phyloP scores from a whole-genome alignment of 2,329 filamentous ascomycete species.

The Fusarium denticulatum region DNA sequence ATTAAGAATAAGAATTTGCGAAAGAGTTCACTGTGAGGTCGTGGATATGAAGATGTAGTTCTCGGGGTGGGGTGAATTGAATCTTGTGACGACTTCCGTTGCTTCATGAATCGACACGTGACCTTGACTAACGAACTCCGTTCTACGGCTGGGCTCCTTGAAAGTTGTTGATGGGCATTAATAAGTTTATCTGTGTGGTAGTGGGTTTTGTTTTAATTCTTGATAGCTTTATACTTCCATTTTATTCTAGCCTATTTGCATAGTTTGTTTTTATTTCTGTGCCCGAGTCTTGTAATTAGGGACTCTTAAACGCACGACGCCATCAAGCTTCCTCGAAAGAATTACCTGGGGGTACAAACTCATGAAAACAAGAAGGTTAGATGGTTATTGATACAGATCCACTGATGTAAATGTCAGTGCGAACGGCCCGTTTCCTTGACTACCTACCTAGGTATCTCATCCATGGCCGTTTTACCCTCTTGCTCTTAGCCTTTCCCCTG shows the following conservation, averaged over 20 bases:
- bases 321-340: not conserved
- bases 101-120: conserved; percentile 14
- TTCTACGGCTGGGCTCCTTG: not conserved
- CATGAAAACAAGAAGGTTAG: not conserved
- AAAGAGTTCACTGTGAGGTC: not conserved
- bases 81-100: conserved; percentile 8
- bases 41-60: not conserved
- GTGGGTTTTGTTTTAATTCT: not conserved
- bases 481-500: not conserved
- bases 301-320: not conserved
- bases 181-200: not conserved
- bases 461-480: not conserved
- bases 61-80: conserved; percentile 2
- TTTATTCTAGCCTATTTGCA: not conserved
- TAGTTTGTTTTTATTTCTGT: not conserved
- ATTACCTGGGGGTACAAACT: not conserved
- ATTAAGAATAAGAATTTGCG: not conserved
- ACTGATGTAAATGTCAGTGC: not conserved
- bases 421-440: not conserved
- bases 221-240: not conserved
- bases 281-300: not conserved
- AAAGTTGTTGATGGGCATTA: not conserved
- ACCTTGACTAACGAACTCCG: not conserved
- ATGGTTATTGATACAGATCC: not conserved
- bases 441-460: not conserved